Evolutionary conservation across 108 stramenopile species (phyloP).

Genomic region (Hondaea fermentalgiana): DNA sequence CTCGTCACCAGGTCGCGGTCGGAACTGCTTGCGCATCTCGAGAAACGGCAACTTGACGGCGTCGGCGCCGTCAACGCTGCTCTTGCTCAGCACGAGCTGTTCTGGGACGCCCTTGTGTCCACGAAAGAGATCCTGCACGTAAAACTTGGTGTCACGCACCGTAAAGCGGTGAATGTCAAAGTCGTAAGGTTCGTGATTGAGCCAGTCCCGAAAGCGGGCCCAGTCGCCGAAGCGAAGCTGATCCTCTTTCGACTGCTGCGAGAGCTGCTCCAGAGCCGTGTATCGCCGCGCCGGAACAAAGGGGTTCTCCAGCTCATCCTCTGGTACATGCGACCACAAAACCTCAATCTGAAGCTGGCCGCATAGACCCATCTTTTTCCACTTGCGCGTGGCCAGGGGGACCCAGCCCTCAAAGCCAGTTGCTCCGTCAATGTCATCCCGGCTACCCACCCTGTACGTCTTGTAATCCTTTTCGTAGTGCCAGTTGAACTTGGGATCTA

Average conservation of each 20-base stretch:
- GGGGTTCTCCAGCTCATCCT: neutral
- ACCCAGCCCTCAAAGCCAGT: conserved; percentile 3
- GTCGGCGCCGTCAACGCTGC: neutral
- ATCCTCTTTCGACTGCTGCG: conserved; percentile 1
- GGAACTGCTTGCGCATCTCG: conserved; percentile 18
- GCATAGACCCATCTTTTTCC: conserved; percentile 4
- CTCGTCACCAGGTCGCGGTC: neutral
- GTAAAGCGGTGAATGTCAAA: neutral
- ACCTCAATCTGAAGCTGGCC: conserved; percentile 2
- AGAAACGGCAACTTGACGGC: neutral
- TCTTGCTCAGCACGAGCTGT: neutral
- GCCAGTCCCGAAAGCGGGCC: conserved; percentile 3
- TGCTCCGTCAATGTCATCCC: neutral
- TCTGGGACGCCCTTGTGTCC: neutral
- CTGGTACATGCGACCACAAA: neutral
- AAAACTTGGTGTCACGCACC: neutral
- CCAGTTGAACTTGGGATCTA: neutral
- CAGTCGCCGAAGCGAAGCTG: conserved; percentile 17
- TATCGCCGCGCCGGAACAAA: neutral
- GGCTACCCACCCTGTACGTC: neutral
- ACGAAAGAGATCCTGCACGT: neutral
- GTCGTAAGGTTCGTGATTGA: neutral
- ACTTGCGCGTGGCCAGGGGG: neutral
- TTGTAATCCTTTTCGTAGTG: conserved; percentile 9
- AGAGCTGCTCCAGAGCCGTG: conserved; percentile 7